These are phyloP conservation scores for Parathielavia hyrcaniae DNA, from an alignment of 495 filamentous ascomycete genomes.

Conservation along the genomic window DNA sequence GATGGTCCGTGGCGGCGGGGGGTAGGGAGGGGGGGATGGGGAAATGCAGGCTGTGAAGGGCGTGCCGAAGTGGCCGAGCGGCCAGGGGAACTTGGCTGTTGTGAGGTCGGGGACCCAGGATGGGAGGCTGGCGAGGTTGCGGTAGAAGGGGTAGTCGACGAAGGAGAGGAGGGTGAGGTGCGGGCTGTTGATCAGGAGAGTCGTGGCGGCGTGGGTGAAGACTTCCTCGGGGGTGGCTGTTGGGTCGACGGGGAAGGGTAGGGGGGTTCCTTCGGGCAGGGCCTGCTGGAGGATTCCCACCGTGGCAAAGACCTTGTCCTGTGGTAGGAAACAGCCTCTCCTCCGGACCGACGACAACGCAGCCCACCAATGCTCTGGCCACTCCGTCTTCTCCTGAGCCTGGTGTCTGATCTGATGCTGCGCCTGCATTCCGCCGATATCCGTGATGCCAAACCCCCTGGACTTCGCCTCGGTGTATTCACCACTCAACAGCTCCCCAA, in stretches of 20 bases:
- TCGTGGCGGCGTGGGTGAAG: conserved; percentile 9
- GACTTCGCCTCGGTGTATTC: not conserved
- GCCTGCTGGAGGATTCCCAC: conserved; percentile 18
- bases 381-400: not conserved
- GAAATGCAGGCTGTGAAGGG: conserved; percentile 12
- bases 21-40: not conserved
- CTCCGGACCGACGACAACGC: conserved; percentile 6
- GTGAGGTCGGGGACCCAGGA: conserved; percentile 18
- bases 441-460: conserved; percentile 9
- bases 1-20: not conserved
- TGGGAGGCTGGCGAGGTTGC: conserved; percentile 4
- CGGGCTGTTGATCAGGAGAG: conserved; percentile 8
- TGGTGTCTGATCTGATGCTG: not conserved
- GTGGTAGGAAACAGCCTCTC: conserved; percentile 7
- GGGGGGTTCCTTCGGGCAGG: not conserved
- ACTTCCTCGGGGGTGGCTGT: conserved; percentile 10
- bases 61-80: conserved; percentile 13
- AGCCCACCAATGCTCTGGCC: conserved; percentile 15
- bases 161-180: conserved; percentile 13
- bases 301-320: conserved; percentile 19
- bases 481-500: not conserved
- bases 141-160: conserved; percentile 11
- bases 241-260: conserved; percentile 13
- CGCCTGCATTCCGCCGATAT: conserved; percentile 7
- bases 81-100: conserved; percentile 8